These are phyloP conservation scores for Zizania palustris DNA, from an alignment of 202 grass and related monocot species.

Conservation along the genomic window DNA sequence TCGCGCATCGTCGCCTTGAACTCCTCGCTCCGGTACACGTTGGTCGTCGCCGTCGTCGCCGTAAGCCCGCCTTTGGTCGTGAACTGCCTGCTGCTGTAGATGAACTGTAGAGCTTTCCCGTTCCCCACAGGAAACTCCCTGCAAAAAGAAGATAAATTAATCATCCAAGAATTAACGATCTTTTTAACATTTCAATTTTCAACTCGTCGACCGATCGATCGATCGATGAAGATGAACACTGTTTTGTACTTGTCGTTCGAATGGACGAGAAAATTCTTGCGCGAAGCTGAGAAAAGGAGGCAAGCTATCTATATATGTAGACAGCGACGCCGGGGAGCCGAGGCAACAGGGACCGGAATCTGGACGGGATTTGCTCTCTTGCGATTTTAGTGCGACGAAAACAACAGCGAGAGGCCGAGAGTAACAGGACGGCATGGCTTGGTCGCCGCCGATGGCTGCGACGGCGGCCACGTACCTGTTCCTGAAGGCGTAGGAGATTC, in stretches of 20 bases:
- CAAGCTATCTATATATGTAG: background rate
- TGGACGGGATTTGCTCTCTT: background rate
- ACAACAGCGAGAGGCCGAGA: background rate
- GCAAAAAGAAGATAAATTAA: background rate
- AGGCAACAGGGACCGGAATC: background rate
- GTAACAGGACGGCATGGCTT: no score
- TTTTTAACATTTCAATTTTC: no score
- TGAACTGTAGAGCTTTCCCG: slow-evolving; percentile 91
- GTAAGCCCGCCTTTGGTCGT: slow-evolving; percentile 69
- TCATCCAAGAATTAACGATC: no score
- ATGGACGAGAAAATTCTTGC: background rate
- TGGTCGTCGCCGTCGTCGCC: slow-evolving; percentile 85
- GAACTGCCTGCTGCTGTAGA: slow-evolving; percentile 88
- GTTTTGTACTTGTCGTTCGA: slow-evolving; percentile 7
- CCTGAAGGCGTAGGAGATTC: slow-evolving; percentile 83
- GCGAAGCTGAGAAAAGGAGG: background rate
- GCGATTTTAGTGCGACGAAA: background rate
- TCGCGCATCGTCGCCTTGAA: slow-evolving; percentile 76
- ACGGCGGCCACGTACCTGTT: slow-evolving; percentile 56
- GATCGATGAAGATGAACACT: slow-evolving; percentile 9
- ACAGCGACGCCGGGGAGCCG: slow-evolving; percentile 4
- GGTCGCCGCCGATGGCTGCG: background rate
- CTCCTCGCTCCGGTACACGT: slow-evolving; percentile 75
- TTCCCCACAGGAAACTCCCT: slow-evolving; percentile 75
- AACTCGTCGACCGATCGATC: background rate